Base-by-base conservation (phyloP, 1,284 basidiomycete genomes). In the Leccinum insigne region DNA sequence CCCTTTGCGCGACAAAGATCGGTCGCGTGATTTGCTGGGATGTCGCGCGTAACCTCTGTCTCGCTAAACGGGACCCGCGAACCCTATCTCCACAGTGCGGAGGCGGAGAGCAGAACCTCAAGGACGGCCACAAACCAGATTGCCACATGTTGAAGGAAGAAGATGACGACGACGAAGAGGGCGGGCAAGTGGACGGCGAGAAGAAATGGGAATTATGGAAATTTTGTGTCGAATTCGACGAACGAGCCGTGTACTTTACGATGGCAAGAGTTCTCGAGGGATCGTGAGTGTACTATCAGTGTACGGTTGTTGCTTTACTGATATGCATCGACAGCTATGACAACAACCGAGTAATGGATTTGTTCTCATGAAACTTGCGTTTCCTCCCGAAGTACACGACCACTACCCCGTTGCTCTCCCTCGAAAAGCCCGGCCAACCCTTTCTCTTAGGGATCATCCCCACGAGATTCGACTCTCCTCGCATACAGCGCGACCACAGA, bases 11-110 rank as follows among this genome's bases (percentile, higher is more conserved):
- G 2, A 91, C 89, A 0, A 89, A 88, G 76, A 86, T 83, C 63
- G 89, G 90, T 2, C 87, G 87, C 70, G 87, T 91, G n/a, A 84
- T 91, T 7, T 91, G 89, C 70, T 91, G 89, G 90, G 89, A 91
- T 67, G 84, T 91, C 14, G 83, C 84, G 62, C 80, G 81, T 3
- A 84, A 90, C 63, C 72, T 75, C 3, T 85, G 84, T 66, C 79
- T 90, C 2, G 87, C 87, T 1, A 83, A 89, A 63, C 91, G 90
- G 89, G 83, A 85, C 61, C 88, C 88, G 3, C 73, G 72, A 9
- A 68, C 77, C 2, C 60, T 76, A 13, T 68, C 67, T 2, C 2
- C 42, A 11, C 69, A 66, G 2, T 29, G 58, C 52, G 58, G 58
- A 1, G 3, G 40, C 44, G 35, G 32, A 23, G 72, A 65, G 9